Conservation (phyloP, 352 stramenopile species). For the Globisporangium iwayamae region DNA sequence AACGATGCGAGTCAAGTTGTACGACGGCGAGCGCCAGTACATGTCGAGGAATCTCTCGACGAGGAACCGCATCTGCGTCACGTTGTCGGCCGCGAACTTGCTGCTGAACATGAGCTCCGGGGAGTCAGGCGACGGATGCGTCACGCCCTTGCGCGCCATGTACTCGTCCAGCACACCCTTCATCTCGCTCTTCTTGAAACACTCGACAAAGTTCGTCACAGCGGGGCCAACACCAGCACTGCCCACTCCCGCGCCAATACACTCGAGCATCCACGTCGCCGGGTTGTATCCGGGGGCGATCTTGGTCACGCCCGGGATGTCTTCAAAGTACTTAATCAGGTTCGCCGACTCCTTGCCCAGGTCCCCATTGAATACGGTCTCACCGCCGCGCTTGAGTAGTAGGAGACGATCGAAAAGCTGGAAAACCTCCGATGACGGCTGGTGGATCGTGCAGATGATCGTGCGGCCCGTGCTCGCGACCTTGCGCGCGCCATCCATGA, state of each 20-base stretch:
- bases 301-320: slow-evolving; percentile 13
- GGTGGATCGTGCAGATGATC: slow-evolving; percentile 83
- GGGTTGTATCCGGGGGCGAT: slow-evolving; percentile 32
- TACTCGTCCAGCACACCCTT: too few relatives aligned
- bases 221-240: too few relatives aligned
- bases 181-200: too few relatives aligned
- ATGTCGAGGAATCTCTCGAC: slow-evolving; percentile 14
- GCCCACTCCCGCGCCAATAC: too few relatives aligned
- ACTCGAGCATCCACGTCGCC: slow-evolving; percentile 10
- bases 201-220: too few relatives aligned
- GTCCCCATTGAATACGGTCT: slow-evolving; percentile 32
- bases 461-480: slow-evolving; percentile 12
- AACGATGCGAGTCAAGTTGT: slow-evolving; percentile 54
- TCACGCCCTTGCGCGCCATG: too few relatives aligned
- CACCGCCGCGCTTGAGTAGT: slow-evolving; percentile 45
- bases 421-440: slow-evolving; percentile 30
- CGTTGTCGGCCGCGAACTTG: background rate
- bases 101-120: too few relatives aligned
- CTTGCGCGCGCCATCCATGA: slow-evolving; percentile 56
- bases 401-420: slow-evolving; percentile 71
- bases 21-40: slow-evolving; percentile 39
- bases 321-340: slow-evolving; percentile 31
- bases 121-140: too few relatives aligned
- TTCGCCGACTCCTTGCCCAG: slow-evolving; percentile 21
- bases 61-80: slow-evolving; percentile 12